Base-by-base conservation (phyloP, 306 rosid species). In the Begonia masoniana region DNA sequence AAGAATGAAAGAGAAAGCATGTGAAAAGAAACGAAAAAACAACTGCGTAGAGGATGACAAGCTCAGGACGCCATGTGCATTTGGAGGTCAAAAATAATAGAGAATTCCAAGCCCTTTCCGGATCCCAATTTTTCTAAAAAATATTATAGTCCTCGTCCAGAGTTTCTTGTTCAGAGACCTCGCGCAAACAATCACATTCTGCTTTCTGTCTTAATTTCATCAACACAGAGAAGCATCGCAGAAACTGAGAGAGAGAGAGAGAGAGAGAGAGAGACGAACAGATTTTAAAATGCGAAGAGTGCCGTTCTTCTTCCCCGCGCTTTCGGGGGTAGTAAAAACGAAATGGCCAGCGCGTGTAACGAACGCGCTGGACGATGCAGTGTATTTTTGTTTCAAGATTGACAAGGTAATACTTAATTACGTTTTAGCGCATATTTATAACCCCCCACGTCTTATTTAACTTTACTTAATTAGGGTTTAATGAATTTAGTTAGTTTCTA, bases 41-140 rank as follows among this genome's bases (percentile, higher is more conserved):
- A 51, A 47, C 66, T 66, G 70, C 66, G 50, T 66, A 61, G 57
- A 76, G 63, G 72, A 73, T 76, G 74, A 82, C 87, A 72, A 77
- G 71, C 77, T 78, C 79, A 78, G 82, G 88, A 78, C 77, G 80
- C 88, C 96, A 92, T 83, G 99, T 83, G 96, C 84, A 77, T 79
- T 65, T 49, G 73, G 89, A 92, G 96, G 85, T 81, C 69, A 76
- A 79, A 78, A 66, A 77, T 72, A 64, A 72, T 76, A 83, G 71
- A 80, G 74, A 78, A 81, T 67, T 76, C 73, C 54, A 58, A 51
- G 71, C 58, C 62, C 24, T 66, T 52, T 61, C 54, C 39, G 47
- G 57, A 52, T 23, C 19, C 52, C 6, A 50, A 31, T 26, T 57
- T 17, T 36, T 62, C 23, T 42, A 47, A 59, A 60, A 47, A 24